Base-by-base conservation (phyloP, 2,329 filamentous ascomycete genomes). In the Coniochaeta prunicola region DNA sequence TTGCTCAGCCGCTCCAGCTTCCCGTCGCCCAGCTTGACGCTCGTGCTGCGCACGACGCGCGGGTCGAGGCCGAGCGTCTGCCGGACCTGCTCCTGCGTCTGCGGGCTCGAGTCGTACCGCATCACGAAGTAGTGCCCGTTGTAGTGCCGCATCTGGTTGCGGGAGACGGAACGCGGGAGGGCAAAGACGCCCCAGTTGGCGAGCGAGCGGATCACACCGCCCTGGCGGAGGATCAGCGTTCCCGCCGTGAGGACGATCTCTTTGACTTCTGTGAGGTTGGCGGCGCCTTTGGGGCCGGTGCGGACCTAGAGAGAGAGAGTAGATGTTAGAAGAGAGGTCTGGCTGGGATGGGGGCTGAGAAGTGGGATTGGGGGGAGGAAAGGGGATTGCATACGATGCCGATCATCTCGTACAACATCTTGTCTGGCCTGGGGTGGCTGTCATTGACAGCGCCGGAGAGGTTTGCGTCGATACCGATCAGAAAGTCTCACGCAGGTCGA, bases 361-460 rank as follows among this genome's bases (percentile, higher is more conserved):
- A 19, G n/a, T 21, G 4, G 8, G 30, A 21, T 36, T 55, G 53
- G 31, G 53, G 30, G 1, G 53, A 17, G 53, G n/a, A n/a, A 15
- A 17, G 8, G 13, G 48, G 9, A 54, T n/a, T 12, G 78, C 88
- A 69, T 78, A 97, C 94, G 77, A 97, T 88, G 74, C 90, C 94
- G 75, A 99, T 94, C 70, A 97, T 80, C 80, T 99, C 94, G 81
- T 99, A 99, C 77, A 99, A 80, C 94, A 99, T 97, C 65, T 73
- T 81, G 71, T 66, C 63, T 31, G 61, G 56, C 50, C 31, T 31
- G 38, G 33, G 48, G 21, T 19, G 38, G 42, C 58, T 60, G 55
- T 55, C 58, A 56, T 50, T 21, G 50, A 56, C 57, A 36, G 50
- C 40, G 53, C 28, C n/a, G n/a, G 30, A 55, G n/a, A 2, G 19